phyloP scores from a whole-genome alignment of 176 grass and related monocot genomes.

The Cenchrus purpureus region DNA sequence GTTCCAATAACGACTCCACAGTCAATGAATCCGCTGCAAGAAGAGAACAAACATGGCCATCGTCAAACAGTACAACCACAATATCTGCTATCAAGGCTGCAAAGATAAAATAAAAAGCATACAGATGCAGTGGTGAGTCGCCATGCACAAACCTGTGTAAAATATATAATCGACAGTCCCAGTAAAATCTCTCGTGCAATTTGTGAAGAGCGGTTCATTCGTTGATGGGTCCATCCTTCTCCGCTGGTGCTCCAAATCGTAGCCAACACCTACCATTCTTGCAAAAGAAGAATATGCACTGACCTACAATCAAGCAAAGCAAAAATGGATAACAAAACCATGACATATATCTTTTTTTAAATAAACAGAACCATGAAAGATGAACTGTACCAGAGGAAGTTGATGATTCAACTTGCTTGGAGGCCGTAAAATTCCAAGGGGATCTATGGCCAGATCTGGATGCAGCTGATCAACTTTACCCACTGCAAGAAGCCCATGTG shows the following conservation, averaged over 20 bases:
- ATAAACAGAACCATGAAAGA: background rate
- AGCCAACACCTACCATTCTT: slow-evolving; percentile 65
- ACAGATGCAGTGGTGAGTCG: slow-evolving; percentile 18
- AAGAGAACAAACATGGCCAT: slow-evolving; percentile 23
- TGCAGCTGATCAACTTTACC: slow-evolving; percentile 95
- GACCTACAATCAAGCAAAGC: slow-evolving; percentile 59
- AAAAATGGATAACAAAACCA: slow-evolving; percentile 21
- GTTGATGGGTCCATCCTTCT: slow-evolving; percentile 93
- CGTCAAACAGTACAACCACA: slow-evolving; percentile 25
- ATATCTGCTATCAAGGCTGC: slow-evolving; percentile 14
- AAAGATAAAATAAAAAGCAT: slow-evolving; percentile 31
- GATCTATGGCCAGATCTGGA: slow-evolving; percentile 92
- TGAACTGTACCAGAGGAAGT: slow-evolving; percentile 84
- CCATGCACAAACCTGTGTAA: slow-evolving; percentile 75
- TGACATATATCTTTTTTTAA: background rate
- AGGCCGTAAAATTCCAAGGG: slow-evolving; percentile 85
- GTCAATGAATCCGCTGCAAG: slow-evolving; percentile 94
- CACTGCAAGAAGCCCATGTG: slow-evolving; percentile 84
- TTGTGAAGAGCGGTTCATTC: slow-evolving; percentile 98
- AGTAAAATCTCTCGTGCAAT: slow-evolving; percentile 96
- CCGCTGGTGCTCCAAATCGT: slow-evolving; percentile 87
- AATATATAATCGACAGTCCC: slow-evolving; percentile 98
- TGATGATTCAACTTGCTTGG: slow-evolving; percentile 92
- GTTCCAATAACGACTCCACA: slow-evolving; percentile 93
- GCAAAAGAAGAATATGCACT: slow-evolving; percentile 99